These are phyloP conservation scores for Solanum chiquidenum DNA, from an alignment of 257 asterid species.

Conservation along the genomic window DNA sequence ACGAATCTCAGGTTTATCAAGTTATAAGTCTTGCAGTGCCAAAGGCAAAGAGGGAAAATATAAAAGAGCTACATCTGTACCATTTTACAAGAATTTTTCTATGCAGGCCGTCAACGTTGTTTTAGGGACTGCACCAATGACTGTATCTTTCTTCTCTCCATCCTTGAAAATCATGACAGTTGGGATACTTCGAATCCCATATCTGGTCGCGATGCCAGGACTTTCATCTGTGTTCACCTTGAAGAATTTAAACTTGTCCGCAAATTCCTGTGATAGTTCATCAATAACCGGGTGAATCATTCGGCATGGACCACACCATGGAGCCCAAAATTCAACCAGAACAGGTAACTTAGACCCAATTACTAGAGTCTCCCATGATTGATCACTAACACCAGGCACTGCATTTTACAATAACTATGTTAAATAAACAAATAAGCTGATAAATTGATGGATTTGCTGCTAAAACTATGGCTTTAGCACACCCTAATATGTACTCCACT, in stretches of 20 bases:
- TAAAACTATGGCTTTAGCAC: background rate
- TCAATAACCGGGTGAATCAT: constrained; percentile 82
- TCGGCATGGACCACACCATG: constrained; percentile 99
- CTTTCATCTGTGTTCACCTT: constrained; percentile 84
- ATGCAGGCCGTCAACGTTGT: constrained; percentile 54
- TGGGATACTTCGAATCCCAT: constrained; percentile 93
- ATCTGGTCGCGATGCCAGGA: constrained; percentile 64
- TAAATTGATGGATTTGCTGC: background rate
- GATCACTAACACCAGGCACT: constrained; percentile 57
- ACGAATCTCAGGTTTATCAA: constrained; percentile 19
- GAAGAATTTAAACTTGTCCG: constrained; percentile 77
- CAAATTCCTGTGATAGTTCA: constrained; percentile 59
- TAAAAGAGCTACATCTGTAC: constrained; percentile 2
- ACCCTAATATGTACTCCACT: background rate
- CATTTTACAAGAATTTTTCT: constrained; percentile 62
- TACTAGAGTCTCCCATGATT: constrained; percentile 51
- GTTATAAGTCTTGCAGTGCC: constrained; percentile 16
- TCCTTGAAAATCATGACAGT: constrained; percentile 73
- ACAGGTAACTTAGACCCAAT: constrained; percentile 50
- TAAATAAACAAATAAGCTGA: background rate
- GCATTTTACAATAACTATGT: constrained; percentile 15
- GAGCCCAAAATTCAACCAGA: constrained; percentile 95
- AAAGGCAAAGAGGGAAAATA: background rate
- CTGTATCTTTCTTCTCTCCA: constrained; percentile 87
- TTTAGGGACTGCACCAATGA: constrained; percentile 89